These are phyloP conservation scores for Penstemon davidsonii DNA, from an alignment of 257 asterid genomes.

Conservation along the genomic window DNA sequence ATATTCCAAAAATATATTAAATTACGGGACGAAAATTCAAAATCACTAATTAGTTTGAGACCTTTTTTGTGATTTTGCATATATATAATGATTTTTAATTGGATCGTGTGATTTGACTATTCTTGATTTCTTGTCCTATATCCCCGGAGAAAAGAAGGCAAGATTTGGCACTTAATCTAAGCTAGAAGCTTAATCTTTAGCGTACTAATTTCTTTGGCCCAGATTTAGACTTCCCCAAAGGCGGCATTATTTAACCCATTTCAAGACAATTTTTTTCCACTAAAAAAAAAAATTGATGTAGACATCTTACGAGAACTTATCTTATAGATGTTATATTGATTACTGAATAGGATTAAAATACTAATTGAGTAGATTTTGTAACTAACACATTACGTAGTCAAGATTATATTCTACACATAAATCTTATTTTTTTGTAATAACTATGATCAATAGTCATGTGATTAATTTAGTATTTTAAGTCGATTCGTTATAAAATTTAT, in stretches of 20 bases:
- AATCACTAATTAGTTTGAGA: no score
- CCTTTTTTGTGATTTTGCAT: no score
- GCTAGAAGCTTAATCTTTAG: constrained; percentile 10
- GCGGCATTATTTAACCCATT: constrained; percentile 33
- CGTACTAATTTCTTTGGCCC: constrained; percentile 24
- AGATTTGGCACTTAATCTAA: constrained; percentile 27
- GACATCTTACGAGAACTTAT: constrained; percentile 3
- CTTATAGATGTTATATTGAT: not conserved
- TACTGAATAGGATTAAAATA: constrained; percentile 8
- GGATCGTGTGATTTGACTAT: constrained; percentile 23
- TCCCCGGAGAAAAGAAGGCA: constrained; percentile 39
- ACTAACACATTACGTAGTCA: constrained; percentile 31
- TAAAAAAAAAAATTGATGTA: not conserved
- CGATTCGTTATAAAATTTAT: no score
- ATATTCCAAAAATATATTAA: no score
- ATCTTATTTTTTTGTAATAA: not conserved
- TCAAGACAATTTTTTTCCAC: not conserved
- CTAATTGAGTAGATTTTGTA: constrained; percentile 24
- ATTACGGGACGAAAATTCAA: no score
- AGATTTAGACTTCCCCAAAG: constrained; percentile 37
- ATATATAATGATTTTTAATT: not conserved
- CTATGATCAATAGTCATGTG: not conserved
- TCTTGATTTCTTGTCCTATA: constrained; percentile 34
- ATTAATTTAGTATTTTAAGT: not conserved
- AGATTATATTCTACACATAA: constrained; percentile 8